Conservation (phyloP, 345 rosid genomes). For the Boechera retrofracta region DNA sequence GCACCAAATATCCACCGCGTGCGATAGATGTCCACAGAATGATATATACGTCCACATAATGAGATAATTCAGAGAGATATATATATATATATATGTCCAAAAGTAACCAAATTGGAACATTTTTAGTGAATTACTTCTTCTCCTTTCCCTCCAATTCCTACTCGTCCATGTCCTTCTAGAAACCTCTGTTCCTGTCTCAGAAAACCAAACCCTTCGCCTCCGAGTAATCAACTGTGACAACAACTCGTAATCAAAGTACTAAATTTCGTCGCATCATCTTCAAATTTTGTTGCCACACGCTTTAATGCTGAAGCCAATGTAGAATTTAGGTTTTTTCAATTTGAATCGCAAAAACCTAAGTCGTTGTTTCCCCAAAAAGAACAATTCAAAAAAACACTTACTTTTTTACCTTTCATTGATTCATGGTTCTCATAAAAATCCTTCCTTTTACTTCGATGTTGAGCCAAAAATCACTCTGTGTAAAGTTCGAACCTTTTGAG, state of each 20-base stretch:
- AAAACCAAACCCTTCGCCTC: constrained; percentile 9
- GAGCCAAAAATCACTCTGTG: not conserved
- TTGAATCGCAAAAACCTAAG: not conserved
- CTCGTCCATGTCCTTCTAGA: not conserved
- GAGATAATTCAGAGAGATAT: too few relatives aligned
- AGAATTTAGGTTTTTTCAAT: not conserved
- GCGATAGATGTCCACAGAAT: too few relatives aligned
- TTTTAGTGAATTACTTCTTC: not conserved
- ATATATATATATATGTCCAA: not conserved
- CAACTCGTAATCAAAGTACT: not conserved
- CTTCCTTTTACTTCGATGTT: not conserved
- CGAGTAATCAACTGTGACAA: not conserved
- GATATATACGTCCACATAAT: too few relatives aligned
- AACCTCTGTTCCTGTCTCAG: constrained; percentile 2
- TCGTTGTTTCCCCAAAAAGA: not conserved
- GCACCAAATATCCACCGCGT: too few relatives aligned
- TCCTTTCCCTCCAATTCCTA: constrained; percentile 31
- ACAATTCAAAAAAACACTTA: not conserved
- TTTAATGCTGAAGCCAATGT: not conserved
- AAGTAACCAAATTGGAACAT: too few relatives aligned
- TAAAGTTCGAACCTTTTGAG: too few relatives aligned
- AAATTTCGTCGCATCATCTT: not conserved
- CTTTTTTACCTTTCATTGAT: too few relatives aligned
- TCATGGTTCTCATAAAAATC: not conserved
- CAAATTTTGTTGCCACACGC: not conserved